phyloP scores from a whole-genome alignment of 805 yeast species.

The Jamesozyma hellenica region DNA sequence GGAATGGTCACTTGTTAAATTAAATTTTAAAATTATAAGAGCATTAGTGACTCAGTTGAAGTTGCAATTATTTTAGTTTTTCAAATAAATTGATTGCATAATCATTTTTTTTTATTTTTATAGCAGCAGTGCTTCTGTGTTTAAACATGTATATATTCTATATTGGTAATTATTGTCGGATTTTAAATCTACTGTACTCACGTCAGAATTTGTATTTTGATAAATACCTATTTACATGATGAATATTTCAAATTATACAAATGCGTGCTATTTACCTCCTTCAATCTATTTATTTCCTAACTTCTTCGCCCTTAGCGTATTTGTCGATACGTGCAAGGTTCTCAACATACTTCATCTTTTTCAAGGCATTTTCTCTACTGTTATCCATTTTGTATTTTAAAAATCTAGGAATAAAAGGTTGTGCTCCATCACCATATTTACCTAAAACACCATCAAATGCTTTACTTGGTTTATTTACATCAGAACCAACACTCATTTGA shows the following conservation, averaged over 20 bases:
- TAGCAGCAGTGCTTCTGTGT: too few relatives aligned
- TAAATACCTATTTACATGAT: neutral
- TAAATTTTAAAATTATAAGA: too few relatives aligned
- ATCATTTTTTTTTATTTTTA: too few relatives aligned
- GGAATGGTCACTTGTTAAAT: too few relatives aligned
- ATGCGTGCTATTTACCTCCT: neutral
- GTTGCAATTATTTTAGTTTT: too few relatives aligned
- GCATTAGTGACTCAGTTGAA: too few relatives aligned
- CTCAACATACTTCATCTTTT: conserved; percentile 9
- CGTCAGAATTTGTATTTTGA: neutral
- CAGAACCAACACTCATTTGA: conserved; percentile 45
- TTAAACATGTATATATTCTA: too few relatives aligned
- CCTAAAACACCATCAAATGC: conserved; percentile 65
- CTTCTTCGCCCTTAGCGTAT: neutral
- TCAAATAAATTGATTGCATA: too few relatives aligned
- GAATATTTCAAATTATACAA: neutral
- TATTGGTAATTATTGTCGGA: too few relatives aligned
- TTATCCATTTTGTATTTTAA: conserved; percentile 37
- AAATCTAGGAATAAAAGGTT: conserved; percentile 51
- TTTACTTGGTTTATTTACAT: conserved; percentile 51
- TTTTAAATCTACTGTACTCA: neutral
- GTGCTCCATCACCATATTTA: conserved; percentile 48
- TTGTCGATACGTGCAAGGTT: conserved; percentile 6
- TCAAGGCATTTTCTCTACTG: conserved; percentile 28
- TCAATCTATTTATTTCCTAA: neutral